A percentile compares a stretch with the other conserved stretches of the same genome.
Conservation (phyloP, 2,329 filamentous ascomycete genomes). For the Fusarium penzigii region DNA sequence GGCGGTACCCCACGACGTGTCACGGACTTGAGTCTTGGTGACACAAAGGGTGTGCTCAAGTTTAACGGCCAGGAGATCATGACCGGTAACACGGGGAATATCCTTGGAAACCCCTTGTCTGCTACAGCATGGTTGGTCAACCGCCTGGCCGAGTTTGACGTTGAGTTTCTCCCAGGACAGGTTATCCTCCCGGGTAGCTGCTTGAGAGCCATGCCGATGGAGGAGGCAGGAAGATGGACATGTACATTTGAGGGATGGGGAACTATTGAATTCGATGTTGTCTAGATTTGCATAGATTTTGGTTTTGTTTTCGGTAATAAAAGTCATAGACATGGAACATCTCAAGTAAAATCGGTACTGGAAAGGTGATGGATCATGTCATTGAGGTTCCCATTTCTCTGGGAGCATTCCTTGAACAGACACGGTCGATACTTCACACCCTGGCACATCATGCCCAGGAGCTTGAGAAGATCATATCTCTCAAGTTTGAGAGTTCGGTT, state of each 20-base stretch:
- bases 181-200: slow-evolving; percentile 29
- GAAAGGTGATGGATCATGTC: too few species aligned
- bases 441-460: slow-evolving; percentile 40
- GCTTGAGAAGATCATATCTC: slow-evolving; percentile 37
- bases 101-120: slow-evolving; percentile 26
- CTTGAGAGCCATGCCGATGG: slow-evolving; percentile 26
- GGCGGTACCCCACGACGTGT: slow-evolving; percentile 26
- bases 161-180: slow-evolving; percentile 25
- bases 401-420: slow-evolving; percentile 38
- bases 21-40: slow-evolving; percentile 24
- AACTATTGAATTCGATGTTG: slow-evolving; percentile 26
- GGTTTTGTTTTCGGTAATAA: background rate
- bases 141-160: slow-evolving; percentile 22
- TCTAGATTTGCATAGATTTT: slow-evolving; percentile 5
- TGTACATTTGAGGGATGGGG: slow-evolving; percentile 29
- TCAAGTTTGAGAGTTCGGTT: slow-evolving; percentile 36
- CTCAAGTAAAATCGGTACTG: too few species aligned
- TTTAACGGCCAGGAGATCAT: slow-evolving; percentile 29
- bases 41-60: slow-evolving; percentile 21
- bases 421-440: slow-evolving; percentile 36
- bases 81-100: slow-evolving; percentile 28
- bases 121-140: slow-evolving; percentile 30
- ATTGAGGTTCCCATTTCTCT: slow-evolving; percentile 14
- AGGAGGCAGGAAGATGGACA: slow-evolving; percentile 23
- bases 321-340: background rate